These are phyloP conservation scores for Verticillium tricorpus DNA, from an alignment of 2,329 filamentous ascomycete species.

Conservation along the genomic window DNA sequence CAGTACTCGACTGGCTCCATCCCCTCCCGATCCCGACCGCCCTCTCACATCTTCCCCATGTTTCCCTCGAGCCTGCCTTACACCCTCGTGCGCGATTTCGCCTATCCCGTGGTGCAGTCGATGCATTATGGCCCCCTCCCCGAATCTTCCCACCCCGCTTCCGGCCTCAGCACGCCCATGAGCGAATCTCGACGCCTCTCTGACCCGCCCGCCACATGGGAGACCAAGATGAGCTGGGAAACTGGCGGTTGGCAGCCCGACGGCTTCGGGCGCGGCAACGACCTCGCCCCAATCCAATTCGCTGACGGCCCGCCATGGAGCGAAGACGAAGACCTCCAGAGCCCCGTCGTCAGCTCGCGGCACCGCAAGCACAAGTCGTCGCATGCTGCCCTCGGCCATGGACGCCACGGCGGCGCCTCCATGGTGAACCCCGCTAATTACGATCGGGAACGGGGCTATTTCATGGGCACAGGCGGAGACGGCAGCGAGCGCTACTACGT, in stretches of 20 bases:
- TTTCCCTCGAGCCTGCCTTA: slow-evolving; percentile 85
- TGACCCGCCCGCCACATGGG: slow-evolving; percentile 74
- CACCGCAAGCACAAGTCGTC: slow-evolving; percentile 83
- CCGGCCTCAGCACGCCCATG: slow-evolving; percentile 77
- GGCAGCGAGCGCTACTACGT: slow-evolving; percentile 73
- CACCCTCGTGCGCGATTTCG: slow-evolving; percentile 92
- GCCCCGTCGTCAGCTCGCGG: slow-evolving; percentile 78
- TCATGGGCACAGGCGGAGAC: slow-evolving; percentile 62
- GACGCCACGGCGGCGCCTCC: slow-evolving; percentile 38
- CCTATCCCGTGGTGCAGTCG: slow-evolving; percentile 76
- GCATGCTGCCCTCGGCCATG: slow-evolving; percentile 38
- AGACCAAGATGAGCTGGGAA: slow-evolving; percentile 60
- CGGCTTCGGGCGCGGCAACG: slow-evolving; percentile 54
- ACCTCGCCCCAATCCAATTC: slow-evolving; percentile 74
- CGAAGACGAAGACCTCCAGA: slow-evolving; percentile 92
- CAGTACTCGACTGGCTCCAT: slow-evolving; percentile 73
- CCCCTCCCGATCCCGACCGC: slow-evolving; percentile 68
- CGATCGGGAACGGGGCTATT: slow-evolving; percentile 61
- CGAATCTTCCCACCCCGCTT: slow-evolving; percentile 64
- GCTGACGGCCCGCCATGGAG: slow-evolving; percentile 89
- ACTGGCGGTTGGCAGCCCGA: slow-evolving; percentile 42
- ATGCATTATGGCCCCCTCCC: slow-evolving; percentile 92
- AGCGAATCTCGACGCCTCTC: slow-evolving; percentile 80
- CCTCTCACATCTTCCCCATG: slow-evolving; percentile 75
- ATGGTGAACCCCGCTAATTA: slow-evolving; percentile 45